These are phyloP conservation scores for Kwoniella mangroviensis DNA, from an alignment of 768 basidiomycete species.

Conservation along the genomic window DNA sequence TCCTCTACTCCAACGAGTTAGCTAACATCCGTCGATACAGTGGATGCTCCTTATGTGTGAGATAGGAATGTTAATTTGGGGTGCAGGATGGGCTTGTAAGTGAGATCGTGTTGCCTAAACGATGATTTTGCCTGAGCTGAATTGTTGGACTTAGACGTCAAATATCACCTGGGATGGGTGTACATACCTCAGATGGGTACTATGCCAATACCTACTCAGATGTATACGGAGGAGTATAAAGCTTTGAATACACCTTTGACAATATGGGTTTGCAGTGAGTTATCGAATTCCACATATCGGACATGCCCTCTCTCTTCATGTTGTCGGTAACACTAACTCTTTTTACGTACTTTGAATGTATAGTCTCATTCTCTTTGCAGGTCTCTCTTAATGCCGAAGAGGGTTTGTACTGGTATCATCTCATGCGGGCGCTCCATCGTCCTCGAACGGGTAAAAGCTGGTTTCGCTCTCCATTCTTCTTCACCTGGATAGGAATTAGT, in stretches of 20 bases:
- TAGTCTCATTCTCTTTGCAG: slow-evolving; percentile 35
- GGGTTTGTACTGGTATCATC: slow-evolving; percentile 46
- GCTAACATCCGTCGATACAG: slow-evolving; percentile 2
- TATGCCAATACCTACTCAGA: slow-evolving; percentile 29
- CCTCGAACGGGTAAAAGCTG: slow-evolving; percentile 31
- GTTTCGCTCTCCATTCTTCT: slow-evolving; percentile 38
- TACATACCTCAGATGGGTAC: slow-evolving; percentile 26
- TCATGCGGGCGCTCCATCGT: slow-evolving; percentile 40
- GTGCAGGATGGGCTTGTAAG: slow-evolving; percentile 35
- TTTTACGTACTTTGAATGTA: no score
- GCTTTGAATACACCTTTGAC: slow-evolving; percentile 32
- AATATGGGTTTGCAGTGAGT: slow-evolving; percentile 31
- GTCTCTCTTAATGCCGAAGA: slow-evolving; percentile 45
- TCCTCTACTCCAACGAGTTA: background rate
- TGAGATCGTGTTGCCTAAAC: background rate
- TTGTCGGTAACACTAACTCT: background rate
- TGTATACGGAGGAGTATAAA: slow-evolving; percentile 27
- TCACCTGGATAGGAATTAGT: slow-evolving; percentile 36
- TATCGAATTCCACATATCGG: no score
- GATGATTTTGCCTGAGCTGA: background rate
- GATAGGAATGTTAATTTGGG: slow-evolving; percentile 34
- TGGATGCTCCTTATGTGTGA: slow-evolving; percentile 41
- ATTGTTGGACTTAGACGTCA: slow-evolving; percentile 19
- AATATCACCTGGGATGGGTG: slow-evolving; percentile 41
- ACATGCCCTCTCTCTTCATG: no score